Conservation (phyloP, 257 asterid genomes). For the Capsicum baccatum region DNA sequence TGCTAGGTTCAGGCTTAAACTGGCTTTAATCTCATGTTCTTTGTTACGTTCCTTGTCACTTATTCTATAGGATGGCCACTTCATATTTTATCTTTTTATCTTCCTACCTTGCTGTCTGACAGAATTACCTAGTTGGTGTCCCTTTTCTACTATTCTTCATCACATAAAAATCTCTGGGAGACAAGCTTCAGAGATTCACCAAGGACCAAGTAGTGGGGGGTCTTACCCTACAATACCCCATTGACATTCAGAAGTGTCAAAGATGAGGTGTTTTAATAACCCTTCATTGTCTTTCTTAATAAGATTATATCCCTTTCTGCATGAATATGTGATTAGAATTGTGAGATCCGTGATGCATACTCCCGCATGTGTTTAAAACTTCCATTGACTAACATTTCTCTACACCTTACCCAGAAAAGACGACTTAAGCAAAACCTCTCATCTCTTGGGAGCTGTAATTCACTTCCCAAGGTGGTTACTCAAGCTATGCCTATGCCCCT, state of each 20-base stretch:
- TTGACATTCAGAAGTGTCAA: neutral
- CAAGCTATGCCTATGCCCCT: neutral
- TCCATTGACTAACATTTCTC: neutral
- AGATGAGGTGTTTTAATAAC: neutral
- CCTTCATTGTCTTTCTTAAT: neutral
- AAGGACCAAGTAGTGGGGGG: neutral
- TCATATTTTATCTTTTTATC: neutral
- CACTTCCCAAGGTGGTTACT: neutral
- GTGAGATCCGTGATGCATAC: neutral
- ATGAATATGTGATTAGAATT: neutral
- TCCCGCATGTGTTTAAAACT: neutral
- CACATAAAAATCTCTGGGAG: neutral
- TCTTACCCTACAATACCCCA: neutral
- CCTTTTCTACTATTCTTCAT: neutral
- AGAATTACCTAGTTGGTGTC: neutral
- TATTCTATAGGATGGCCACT: slow-evolving; percentile 12
- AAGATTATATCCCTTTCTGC: neutral
- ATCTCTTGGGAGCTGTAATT: neutral
- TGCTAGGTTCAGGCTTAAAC: neutral
- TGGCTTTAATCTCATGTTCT: neutral
- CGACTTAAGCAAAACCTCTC: neutral
- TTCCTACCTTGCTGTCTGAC: neutral
- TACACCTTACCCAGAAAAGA: neutral
- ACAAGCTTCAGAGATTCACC: neutral
- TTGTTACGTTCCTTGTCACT: neutral